These are phyloP conservation scores for Kluyveromyces lactis DNA, from an alignment of 805 yeast species.

Conservation along the genomic window DNA sequence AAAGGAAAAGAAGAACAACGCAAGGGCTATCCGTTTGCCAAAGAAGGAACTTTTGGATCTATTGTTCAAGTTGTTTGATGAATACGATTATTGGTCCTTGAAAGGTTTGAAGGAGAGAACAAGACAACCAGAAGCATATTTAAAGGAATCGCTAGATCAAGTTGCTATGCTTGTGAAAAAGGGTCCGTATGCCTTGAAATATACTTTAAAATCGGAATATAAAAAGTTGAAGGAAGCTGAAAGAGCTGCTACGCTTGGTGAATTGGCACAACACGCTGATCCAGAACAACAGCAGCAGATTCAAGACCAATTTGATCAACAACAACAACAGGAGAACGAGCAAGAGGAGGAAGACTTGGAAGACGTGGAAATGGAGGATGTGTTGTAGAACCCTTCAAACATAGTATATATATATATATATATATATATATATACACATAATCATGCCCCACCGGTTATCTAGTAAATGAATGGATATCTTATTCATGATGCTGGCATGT, in stretches of 20 bases:
- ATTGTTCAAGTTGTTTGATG: conserved; percentile 83
- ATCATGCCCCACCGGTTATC: no score
- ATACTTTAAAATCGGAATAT: conserved; percentile 84
- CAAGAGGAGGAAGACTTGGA: conserved; percentile 47
- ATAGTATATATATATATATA: no score
- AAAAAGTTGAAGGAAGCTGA: conserved; percentile 71
- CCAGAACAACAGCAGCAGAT: conserved; percentile 34
- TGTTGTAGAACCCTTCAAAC: no score
- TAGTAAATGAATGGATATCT: no score
- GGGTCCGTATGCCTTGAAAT: conserved; percentile 93
- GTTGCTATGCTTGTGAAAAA: conserved; percentile 85
- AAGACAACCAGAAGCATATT: conserved; percentile 87
- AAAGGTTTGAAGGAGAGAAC: conserved; percentile 91
- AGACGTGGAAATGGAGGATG: conserved; percentile 71
- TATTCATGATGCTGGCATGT: no score
- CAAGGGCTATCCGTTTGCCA: conserved; percentile 87
- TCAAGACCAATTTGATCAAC: conserved; percentile 31
- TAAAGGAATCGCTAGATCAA: conserved; percentile 83
- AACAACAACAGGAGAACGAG: conserved; percentile 30
- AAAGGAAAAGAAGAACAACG: conserved; percentile 39
- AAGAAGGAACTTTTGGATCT: conserved; percentile 83
- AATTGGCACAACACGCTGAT: conserved; percentile 31
- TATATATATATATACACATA: no score
- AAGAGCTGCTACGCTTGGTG: conserved; percentile 58
- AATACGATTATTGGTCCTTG: conserved; percentile 93